Evolutionary conservation across 2,329 filamentous ascomycete genomes (phyloP).

Genomic region (Ascomycota sp.): DNA sequence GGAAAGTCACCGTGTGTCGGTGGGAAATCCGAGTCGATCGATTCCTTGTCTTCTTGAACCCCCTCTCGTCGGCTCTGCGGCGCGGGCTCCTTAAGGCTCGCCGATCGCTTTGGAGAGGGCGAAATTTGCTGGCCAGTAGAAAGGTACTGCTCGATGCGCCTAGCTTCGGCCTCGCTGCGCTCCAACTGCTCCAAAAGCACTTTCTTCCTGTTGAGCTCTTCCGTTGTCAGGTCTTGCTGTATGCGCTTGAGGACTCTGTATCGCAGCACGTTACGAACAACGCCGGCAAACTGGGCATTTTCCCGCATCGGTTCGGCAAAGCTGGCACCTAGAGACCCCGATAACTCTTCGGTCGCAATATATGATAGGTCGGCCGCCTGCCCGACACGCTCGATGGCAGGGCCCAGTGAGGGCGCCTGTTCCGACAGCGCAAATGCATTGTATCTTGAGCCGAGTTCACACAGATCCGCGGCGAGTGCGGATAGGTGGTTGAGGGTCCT

Average conservation of each 20-base stretch:
- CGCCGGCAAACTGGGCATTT: slow-evolving; percentile 87
- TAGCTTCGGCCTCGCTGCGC: slow-evolving; percentile 75
- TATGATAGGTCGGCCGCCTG: slow-evolving; percentile 93
- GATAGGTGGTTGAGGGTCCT: slow-evolving; percentile 70
- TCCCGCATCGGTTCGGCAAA: slow-evolving; percentile 97
- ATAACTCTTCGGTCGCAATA: slow-evolving; percentile 81
- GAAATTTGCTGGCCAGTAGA: slow-evolving; percentile 43
- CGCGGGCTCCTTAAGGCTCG: slow-evolving; percentile 28
- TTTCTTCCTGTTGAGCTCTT: slow-evolving; percentile 76
- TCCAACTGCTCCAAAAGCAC: slow-evolving; percentile 70
- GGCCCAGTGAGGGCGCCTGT: slow-evolving; percentile 64
- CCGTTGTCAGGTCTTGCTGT: slow-evolving; percentile 90
- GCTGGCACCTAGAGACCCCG: slow-evolving; percentile 65
- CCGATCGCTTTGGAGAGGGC: slow-evolving; percentile 43
- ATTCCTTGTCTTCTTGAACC: slow-evolving; percentile 55
- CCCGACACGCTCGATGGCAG: slow-evolving; percentile 81
- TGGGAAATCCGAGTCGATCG: slow-evolving; percentile 89
- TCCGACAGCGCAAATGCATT: slow-evolving; percentile 94
- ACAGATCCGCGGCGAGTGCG: slow-evolving; percentile 63
- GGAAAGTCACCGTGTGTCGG: slow-evolving; percentile 55
- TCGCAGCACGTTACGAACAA: slow-evolving; percentile 69
- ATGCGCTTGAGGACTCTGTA: slow-evolving; percentile 86
- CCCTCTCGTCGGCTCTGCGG: slow-evolving; percentile 30
- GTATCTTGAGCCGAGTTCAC: slow-evolving; percentile 83
- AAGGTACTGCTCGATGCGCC: slow-evolving; percentile 81